Conservation (phyloP, 768 basidiomycete species). For the Boletus sp. region DNA sequence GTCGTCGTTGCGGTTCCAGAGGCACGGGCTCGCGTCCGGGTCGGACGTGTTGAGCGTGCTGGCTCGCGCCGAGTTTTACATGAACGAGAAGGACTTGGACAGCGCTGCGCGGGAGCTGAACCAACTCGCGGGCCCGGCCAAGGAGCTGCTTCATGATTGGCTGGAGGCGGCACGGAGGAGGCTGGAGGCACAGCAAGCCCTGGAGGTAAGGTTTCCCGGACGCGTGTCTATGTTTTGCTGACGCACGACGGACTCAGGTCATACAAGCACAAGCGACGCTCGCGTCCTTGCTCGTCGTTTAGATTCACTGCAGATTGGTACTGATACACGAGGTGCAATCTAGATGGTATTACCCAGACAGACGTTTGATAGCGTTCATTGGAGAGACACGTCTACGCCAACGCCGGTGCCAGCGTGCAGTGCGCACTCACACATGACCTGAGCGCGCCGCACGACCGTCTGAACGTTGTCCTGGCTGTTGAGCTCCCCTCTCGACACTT, state of each 20-base stretch:
- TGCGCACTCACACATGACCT: constrained; percentile 86
- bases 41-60: constrained; percentile 84
- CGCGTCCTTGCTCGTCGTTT: constrained; percentile 73
- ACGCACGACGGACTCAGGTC: constrained; percentile 45
- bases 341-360: constrained; percentile 16
- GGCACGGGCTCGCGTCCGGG: constrained; percentile 70
- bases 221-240: constrained; percentile 1
- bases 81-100: constrained; percentile 89
- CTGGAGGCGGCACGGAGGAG: constrained; percentile 82
- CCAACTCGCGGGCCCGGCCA: constrained; percentile 80
- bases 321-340: constrained; percentile 21
- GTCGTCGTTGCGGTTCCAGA: constrained; percentile 76
- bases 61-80: constrained; percentile 82
- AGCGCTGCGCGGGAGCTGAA: constrained; percentile 86
- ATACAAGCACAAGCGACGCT: constrained; percentile 83
- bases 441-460: constrained; percentile 78
- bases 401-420: constrained; percentile 30
- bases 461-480: constrained; percentile 49
- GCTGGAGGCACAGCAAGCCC: constrained; percentile 87
- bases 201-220: constrained; percentile 56
- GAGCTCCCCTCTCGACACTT: constrained; percentile 53
- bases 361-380: not conserved
- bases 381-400: not conserved
- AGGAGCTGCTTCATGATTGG: constrained; percentile 80
- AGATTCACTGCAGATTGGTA: constrained; percentile 27